Percentiles rank a stretch among this genome's conserved stretches.
Conservation (phyloP, 352 stramenopile genomes). For the Globisporangium paroecandrum region DNA sequence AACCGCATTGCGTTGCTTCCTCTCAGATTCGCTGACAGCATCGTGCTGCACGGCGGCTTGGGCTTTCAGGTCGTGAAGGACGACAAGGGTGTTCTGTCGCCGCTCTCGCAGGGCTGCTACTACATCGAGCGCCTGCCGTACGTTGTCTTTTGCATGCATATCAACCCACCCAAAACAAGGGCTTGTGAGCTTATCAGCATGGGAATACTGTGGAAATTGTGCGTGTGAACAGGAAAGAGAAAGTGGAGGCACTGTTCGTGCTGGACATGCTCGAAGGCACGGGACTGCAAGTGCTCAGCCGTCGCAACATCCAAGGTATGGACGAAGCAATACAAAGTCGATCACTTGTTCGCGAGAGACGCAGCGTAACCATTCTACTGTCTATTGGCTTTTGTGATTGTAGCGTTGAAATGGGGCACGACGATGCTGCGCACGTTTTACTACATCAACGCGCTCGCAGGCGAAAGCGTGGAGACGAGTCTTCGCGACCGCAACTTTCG, state of each 20-base stretch:
- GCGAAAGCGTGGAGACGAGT: slow-evolving; percentile 39
- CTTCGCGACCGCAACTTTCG: slow-evolving; percentile 66
- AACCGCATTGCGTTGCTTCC: neutral
- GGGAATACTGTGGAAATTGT: neutral
- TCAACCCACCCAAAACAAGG: neutral
- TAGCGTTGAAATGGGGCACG: slow-evolving; percentile 79
- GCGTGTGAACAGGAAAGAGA: slow-evolving; percentile 55
- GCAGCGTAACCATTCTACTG: too few relatives aligned
- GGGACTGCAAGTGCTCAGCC: slow-evolving; percentile 71
- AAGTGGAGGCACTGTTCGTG: slow-evolving; percentile 58
- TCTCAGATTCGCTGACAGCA: slow-evolving; percentile 53
- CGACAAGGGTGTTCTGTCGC: slow-evolving; percentile 39
- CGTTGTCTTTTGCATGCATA: neutral
- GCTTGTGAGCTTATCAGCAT: neutral
- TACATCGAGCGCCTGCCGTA: slow-evolving; percentile 78
- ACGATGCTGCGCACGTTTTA: slow-evolving; percentile 80
- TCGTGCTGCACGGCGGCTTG: slow-evolving; percentile 66
- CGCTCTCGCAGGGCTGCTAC: slow-evolving; percentile 65
- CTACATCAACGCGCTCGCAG: slow-evolving; percentile 71
- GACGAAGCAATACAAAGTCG: too few relatives aligned
- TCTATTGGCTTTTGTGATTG: too few relatives aligned
- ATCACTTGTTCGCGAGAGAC: too few relatives aligned
- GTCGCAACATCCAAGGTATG: slow-evolving; percentile 70
- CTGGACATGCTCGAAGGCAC: slow-evolving; percentile 73
- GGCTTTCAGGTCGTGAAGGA: slow-evolving; percentile 70